Percentiles rank a stretch among this genome's conserved stretches.
These are phyloP conservation scores for Scleromitrula shiraiana DNA, from an alignment of 2,329 filamentous ascomycete species.

Conservation along the genomic window DNA sequence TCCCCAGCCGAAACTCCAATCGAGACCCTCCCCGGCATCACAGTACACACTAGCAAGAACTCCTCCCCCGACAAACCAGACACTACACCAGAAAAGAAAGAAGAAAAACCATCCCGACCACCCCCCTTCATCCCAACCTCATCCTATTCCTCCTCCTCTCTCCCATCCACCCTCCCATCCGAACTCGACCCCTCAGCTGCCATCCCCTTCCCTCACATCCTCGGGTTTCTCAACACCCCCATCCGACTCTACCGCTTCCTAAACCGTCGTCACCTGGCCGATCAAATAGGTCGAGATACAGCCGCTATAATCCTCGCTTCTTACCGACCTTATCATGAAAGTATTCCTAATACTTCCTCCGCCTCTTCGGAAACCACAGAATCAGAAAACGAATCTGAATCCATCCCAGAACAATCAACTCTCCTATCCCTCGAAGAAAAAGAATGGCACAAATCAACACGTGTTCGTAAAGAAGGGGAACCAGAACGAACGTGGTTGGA, in stretches of 20 bases:
- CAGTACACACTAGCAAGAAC: constrained; percentile 24
- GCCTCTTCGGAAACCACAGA: constrained; percentile 9
- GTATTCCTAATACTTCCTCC: constrained; percentile 26
- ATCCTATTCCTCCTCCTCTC: constrained; percentile 59
- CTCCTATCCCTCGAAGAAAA: constrained; percentile 63
- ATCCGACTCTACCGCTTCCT: constrained; percentile 82
- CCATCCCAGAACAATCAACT: constrained; percentile 50
- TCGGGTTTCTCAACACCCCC: constrained; percentile 87
- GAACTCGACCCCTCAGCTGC: constrained; percentile 66
- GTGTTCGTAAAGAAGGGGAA: constrained; percentile 43
- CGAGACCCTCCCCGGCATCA: constrained; percentile 24
- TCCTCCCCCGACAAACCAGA: constrained; percentile 8
- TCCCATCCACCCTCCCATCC: constrained; percentile 58
- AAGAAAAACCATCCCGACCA: constrained; percentile 51
- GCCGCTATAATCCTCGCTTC: constrained; percentile 70
- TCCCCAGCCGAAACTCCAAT: constrained; percentile 4
- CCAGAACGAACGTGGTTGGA: constrained; percentile 69
- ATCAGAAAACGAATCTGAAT: constrained; percentile 19
- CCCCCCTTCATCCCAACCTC: constrained; percentile 65
- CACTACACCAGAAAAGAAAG: constrained; percentile 13
- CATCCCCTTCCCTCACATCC: constrained; percentile 77
- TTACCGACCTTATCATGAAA: constrained; percentile 40
- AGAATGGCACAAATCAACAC: constrained; percentile 72
- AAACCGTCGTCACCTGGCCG: constrained; percentile 75
- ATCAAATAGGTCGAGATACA: constrained; percentile 79